phyloP scores from a whole-genome alignment of 495 filamentous ascomycete species.

The Penicillium crystallinum region DNA sequence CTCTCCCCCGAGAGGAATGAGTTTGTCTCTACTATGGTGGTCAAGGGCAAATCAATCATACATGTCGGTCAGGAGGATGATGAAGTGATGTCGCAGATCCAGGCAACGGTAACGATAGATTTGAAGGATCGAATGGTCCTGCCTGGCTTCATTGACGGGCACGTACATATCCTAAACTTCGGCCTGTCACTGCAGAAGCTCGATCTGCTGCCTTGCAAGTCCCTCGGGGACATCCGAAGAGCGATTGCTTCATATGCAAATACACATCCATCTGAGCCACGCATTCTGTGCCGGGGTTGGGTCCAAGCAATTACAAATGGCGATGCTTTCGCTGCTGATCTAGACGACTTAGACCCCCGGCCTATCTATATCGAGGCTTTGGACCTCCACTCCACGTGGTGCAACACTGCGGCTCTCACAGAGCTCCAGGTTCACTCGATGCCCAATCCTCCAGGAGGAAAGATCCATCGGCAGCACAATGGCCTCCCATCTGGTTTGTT shows the following conservation, averaged over 20 bases:
- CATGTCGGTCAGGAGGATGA: slow-evolving; percentile 37
- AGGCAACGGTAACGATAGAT: slow-evolving; percentile 28
- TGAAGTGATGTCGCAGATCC: slow-evolving; percentile 9
- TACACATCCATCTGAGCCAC: slow-evolving; percentile 37
- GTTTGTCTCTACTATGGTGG: slow-evolving; percentile 25
- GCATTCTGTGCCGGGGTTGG: slow-evolving; percentile 56
- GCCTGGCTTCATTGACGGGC: slow-evolving; percentile 60
- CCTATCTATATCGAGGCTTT: slow-evolving; percentile 59
- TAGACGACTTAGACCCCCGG: slow-evolving; percentile 48
- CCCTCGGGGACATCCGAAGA: slow-evolving; percentile 46
- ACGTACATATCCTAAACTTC: slow-evolving; percentile 58
- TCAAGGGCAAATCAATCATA: slow-evolving; percentile 28
- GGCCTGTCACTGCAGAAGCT: slow-evolving; percentile 54
- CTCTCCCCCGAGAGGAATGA: slow-evolving; percentile 10
- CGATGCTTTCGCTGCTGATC: slow-evolving; percentile 41
- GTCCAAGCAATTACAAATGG: slow-evolving; percentile 55
- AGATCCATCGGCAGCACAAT: slow-evolving; percentile 44
- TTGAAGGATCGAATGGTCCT: slow-evolving; percentile 44
- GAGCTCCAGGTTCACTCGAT: slow-evolving; percentile 47
- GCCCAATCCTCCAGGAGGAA: slow-evolving; percentile 50
- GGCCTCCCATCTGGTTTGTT: slow-evolving; percentile 50
- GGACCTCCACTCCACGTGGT: slow-evolving; percentile 60
- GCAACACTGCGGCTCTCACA: slow-evolving; percentile 48
- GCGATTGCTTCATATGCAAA: slow-evolving; percentile 43
- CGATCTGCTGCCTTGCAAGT: slow-evolving; percentile 45